Percentiles rank a stretch among this genome's conserved stretches.
Evolutionary conservation across 139 green algal species (phyloP).

Genomic region (Auxenochlorella protothecoides): DNA sequence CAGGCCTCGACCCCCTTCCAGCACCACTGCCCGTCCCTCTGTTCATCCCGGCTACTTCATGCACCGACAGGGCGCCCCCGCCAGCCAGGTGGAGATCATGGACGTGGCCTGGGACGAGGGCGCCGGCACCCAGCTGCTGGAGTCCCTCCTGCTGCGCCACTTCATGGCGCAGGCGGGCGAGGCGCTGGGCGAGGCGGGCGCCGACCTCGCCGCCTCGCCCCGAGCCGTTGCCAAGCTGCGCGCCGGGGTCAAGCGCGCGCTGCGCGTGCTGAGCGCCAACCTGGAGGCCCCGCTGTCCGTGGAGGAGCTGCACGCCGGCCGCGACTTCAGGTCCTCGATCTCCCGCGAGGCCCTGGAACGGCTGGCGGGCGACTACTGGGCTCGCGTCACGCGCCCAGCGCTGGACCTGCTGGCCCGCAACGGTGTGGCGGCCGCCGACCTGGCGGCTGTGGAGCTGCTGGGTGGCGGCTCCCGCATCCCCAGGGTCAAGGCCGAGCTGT

Average conservation of each 20-base stretch:
- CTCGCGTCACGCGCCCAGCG: conserved; percentile 42
- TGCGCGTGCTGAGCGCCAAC: conserved; percentile 96
- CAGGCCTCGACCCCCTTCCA: background rate
- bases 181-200: conserved; percentile 35
- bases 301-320: conserved; percentile 79
- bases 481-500: conserved; percentile 58
- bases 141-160: conserved; percentile 76
- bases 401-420: conserved; percentile 57
- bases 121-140: conserved; percentile 72
- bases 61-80: background rate
- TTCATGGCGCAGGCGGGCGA: conserved; percentile 77
- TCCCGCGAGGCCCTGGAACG: conserved; percentile 67
- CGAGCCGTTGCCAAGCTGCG: conserved; percentile 85
- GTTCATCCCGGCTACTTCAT: too few relatives aligned
- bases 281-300: conserved; percentile 73
- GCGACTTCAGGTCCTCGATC: conserved; percentile 73
- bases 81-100: conserved; percentile 83
- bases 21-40: background rate
- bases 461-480: conserved; percentile 81
- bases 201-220: conserved; percentile 42
- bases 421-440: conserved; percentile 47
- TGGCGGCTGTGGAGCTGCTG: conserved; percentile 75
- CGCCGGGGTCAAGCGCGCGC: conserved; percentile 75
- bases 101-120: conserved; percentile 81
- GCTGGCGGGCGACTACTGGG: conserved; percentile 66